These are phyloP conservation scores for Cokeromyces recurvatus DNA, from an alignment of 371 early-diverging fungal genomes.

Conservation along the genomic window DNA sequence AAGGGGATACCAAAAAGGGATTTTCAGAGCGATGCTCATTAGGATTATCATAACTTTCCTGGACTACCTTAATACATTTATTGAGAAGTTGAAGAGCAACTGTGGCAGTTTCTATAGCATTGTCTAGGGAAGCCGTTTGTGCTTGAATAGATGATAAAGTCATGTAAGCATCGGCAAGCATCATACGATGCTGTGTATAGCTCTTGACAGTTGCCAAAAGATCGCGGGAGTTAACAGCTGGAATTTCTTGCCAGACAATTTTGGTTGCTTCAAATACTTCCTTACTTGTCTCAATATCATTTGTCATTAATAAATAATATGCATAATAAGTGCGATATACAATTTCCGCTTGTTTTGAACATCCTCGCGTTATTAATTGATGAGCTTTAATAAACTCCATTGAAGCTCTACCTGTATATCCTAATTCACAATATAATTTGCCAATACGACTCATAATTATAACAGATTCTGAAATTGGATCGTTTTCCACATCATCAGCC, in stretches of 20 bases:
- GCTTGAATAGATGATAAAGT: conserved; percentile 3
- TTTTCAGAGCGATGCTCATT: neutral
- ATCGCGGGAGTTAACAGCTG: neutral
- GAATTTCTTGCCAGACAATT: conserved; percentile 7
- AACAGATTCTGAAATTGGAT: conserved; percentile 44
- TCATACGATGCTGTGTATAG: conserved; percentile 5
- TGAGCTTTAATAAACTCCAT: conserved; percentile 47
- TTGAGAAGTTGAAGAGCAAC: conserved; percentile 6
- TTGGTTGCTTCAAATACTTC: conserved; percentile 7
- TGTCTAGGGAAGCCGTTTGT: conserved; percentile 6
- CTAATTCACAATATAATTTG: conserved; percentile 48
- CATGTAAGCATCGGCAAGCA: conserved; percentile 7
- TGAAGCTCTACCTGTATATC: conserved; percentile 66
- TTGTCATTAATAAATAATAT: conserved; percentile 35
- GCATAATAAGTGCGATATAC: conserved; percentile 36
- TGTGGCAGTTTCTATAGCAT: conserved; percentile 5
- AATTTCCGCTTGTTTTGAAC: conserved; percentile 19
- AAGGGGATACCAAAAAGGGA: conserved; percentile 1
- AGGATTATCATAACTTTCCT: neutral
- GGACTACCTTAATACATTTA: conserved; percentile 4
- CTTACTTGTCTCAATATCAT: conserved; percentile 32
- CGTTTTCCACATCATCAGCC: conserved; percentile 9
- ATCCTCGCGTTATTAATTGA: conserved; percentile 26
- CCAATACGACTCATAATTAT: conserved; percentile 49
- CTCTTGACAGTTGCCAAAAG: conserved; percentile 1